Evolutionary conservation across 78 protist genomes (phyloP), one percentile per base, ranked within the genome.

Genomic region (Guillardia theta): DNA sequence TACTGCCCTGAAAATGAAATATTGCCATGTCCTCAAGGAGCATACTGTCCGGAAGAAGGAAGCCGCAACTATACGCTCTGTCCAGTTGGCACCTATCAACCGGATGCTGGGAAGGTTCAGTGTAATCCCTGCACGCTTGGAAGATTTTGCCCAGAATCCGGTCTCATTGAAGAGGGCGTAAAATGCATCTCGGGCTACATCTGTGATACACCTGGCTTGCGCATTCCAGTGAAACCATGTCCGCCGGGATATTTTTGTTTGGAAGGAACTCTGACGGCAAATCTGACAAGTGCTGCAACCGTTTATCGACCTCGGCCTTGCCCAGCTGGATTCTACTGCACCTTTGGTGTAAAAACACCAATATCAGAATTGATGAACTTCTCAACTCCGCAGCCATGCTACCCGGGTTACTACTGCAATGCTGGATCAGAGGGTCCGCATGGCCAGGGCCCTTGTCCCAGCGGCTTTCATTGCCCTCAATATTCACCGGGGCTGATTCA

Each of bases 381-480:
- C 24, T 33, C 92, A 12, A 87, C 92, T 47, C 92, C 92, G 0
- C 92, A 87, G 92, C 53, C 92, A 30, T 87, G 92, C 64, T 47
- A n/a, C 4, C 44, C 92, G 41, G 92, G 92, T 5, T 87, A 46
- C 92, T 45, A 27, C 64, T 87, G 53, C 39, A 24, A 27, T 15
- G 41, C 33, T 5, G 92, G 92, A 41, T 87, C 92, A 0, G 92
- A 87, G 64, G 33, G 70, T 0, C 92, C 92, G 64, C 92, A 87
- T 22, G 92, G 92, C 41, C 53, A 47, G 9, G 92, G 92, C 9
- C 92, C 92, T 0, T 87, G 92, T 24, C 92, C 92, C 4, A 21
- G 46, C 6, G 53, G 92, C 5, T 87, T 27, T 41, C 62, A 87
- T 41, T 87, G 92, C 10, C 92, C 92, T 0, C 33, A 10, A 27